A percentile compares a stretch with the other conserved stretches of the same genome.
phyloP scores from a whole-genome alignment of 2,329 filamentous ascomycete species.

The Orbilia blumenaviensis region DNA sequence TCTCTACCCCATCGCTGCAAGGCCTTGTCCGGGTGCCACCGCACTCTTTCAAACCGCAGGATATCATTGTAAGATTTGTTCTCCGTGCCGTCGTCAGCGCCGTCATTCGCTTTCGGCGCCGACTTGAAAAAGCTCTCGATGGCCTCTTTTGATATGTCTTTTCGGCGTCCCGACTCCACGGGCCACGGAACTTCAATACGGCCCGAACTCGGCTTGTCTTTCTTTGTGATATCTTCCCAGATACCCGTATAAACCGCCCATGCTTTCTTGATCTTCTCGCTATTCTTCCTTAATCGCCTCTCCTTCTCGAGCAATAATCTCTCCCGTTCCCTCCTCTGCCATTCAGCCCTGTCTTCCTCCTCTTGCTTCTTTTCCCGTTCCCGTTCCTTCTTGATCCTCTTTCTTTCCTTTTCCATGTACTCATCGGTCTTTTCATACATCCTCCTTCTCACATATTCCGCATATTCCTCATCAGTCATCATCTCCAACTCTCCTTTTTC shows the following conservation, averaged over 20 bases:
- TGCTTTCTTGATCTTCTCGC: conserved; percentile 63
- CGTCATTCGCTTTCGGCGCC: conserved; percentile 61
- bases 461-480: conserved; percentile 95
- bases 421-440: conserved; percentile 98
- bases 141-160: conserved; percentile 68
- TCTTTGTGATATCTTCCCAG: conserved; percentile 68
- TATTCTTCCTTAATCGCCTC: conserved; percentile 67
- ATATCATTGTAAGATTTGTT: conserved; percentile 61
- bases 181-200: conserved; percentile 74
- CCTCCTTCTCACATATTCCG: conserved; percentile 79
- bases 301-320: conserved; percentile 74
- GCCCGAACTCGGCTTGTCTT: conserved; percentile 59
- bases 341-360: conserved; percentile 62
- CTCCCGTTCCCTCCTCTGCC: conserved; percentile 72
- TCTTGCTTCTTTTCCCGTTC: conserved; percentile 63
- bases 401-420: conserved; percentile 79
- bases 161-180: conserved; percentile 69
- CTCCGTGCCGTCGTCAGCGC: conserved; percentile 54
- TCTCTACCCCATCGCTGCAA: conserved; percentile 83
- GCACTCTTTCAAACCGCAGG: conserved; percentile 84
- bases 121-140: conserved; percentile 76
- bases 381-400: conserved; percentile 68
- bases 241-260: conserved; percentile 73
- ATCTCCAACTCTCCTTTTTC: conserved; percentile 72
- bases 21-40: conserved; percentile 98